Conservation (phyloP, 2,329 filamentous ascomycete species). For the Trichophyton rubrum region DNA sequence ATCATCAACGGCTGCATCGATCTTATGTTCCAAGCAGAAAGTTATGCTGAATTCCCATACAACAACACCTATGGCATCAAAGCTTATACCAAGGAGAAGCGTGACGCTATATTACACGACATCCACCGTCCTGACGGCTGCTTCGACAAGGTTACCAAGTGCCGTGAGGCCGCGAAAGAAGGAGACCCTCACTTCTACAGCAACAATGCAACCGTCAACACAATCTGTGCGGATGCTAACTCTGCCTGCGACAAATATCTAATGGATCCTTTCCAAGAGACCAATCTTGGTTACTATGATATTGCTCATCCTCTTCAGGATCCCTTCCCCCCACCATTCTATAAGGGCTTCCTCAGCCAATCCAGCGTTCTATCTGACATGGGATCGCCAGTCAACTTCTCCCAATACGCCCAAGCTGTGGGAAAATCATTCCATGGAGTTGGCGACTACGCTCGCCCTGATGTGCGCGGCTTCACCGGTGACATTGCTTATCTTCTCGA, state of each 20-base stretch:
- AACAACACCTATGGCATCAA: conserved; percentile 48
- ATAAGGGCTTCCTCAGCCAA: conserved; percentile 45
- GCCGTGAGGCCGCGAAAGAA: conserved; percentile 34
- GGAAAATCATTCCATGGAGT: conserved; percentile 34
- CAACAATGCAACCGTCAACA: conserved; percentile 35
- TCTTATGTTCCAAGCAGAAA: conserved; percentile 42
- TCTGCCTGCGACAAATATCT: conserved; percentile 31
- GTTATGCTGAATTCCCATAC: conserved; percentile 31
- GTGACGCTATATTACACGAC: conserved; percentile 5
- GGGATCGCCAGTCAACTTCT: conserved; percentile 50
- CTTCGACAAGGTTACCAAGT: conserved; percentile 41
- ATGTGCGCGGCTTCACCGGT: conserved; percentile 10
- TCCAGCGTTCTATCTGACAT: conserved; percentile 45
- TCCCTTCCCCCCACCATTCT: conserved; percentile 42
- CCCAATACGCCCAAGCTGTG: conserved; percentile 34
- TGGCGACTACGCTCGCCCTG: conserved; percentile 36
- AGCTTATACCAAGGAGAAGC: conserved; percentile 30
- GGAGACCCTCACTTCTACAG: conserved; percentile 41
- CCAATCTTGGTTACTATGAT: conserved; percentile 44
- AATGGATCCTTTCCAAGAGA: conserved; percentile 33
- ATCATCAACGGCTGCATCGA: conserved; percentile 51
- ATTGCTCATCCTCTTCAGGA: conserved; percentile 41
- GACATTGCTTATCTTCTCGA: conserved; percentile 41
- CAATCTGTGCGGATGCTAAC: conserved; percentile 34
- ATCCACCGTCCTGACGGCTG: conserved; percentile 39